phyloP scores from a whole-genome alignment of 2,329 filamentous ascomycete species.

The Cercospora brassicicola region DNA sequence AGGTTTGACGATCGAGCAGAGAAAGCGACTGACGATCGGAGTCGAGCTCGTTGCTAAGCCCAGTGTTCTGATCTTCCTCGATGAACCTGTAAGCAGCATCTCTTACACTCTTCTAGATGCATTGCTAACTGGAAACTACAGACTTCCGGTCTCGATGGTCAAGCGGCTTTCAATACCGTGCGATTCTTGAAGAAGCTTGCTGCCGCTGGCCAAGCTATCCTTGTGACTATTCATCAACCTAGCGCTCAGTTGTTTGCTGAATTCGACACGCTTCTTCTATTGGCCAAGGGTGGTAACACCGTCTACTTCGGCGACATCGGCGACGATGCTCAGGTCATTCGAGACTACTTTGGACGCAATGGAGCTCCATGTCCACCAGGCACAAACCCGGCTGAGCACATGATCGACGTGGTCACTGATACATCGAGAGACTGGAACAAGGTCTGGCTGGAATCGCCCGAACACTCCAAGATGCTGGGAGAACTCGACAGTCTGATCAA shows the following conservation, averaged over 20 bases:
- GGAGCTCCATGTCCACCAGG: conserved; percentile 54
- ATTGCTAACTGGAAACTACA: neutral
- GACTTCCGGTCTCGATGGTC: conserved; percentile 57
- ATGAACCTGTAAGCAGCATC: conserved; percentile 52
- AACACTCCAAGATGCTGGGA: conserved; percentile 39
- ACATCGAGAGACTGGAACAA: conserved; percentile 45
- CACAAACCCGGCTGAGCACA: conserved; percentile 56
- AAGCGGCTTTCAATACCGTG: conserved; percentile 65
- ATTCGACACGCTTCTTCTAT: conserved; percentile 64
- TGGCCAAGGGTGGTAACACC: conserved; percentile 63
- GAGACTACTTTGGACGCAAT: conserved; percentile 54
- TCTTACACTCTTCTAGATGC: neutral
- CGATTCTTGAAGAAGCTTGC: conserved; percentile 66
- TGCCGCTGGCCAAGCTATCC: conserved; percentile 63
- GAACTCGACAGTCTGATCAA: conserved; percentile 45
- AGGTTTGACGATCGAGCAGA: conserved; percentile 55
- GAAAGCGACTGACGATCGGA: conserved; percentile 57
- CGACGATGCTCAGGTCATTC: conserved; percentile 42
- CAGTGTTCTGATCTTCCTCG: conserved; percentile 59
- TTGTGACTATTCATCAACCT: conserved; percentile 70
- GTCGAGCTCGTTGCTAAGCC: conserved; percentile 59
- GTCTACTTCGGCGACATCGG: conserved; percentile 64
- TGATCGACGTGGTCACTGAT: conserved; percentile 50
- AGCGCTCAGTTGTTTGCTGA: conserved; percentile 65
- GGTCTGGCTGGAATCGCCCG: conserved; percentile 44